Evolutionary conservation across 495 filamentous ascomycete species (phyloP), one percentile per base, ranked within the genome.

Genomic region (Penicillium flavigenum): DNA sequence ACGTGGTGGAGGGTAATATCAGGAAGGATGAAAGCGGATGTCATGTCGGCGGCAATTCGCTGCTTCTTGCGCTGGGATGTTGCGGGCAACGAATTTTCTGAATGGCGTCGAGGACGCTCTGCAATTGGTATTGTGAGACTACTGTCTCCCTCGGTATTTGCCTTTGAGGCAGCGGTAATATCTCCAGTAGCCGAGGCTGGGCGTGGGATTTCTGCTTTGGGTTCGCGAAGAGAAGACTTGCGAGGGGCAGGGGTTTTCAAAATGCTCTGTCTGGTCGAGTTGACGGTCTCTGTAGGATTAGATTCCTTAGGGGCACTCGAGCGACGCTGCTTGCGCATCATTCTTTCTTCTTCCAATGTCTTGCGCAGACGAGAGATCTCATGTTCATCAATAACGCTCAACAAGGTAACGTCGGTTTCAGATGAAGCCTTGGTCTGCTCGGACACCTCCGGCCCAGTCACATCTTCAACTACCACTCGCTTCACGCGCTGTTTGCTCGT

Each of bases 1-100:
- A 72, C 68, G 45, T 72, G 71, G 54, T 69, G 66, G n/a, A 85
- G 63, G 17, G 83, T 87, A 59, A 89, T 87, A 57, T 90, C 86
- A 26, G 86, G 85, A 22, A 88, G 64, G 22, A 55, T 55, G 53
- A 55, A 55, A 20, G 53, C 53, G 16, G 53, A 55, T 22, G 53
- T 55, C 53, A 55, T 47, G 29, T 55, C 53, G 27, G 53, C 12
- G 14, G 14, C 53, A 39, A 69, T 50, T 16, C 68, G 68, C 16
- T 66, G 69, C 46, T 71, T 76, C 22, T 69, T 73, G 10, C 68
- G 66, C 20, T 64, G 66, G 24, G 68, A 58, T 8, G 56, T 32
- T 3, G 68, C 45, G 1, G 63, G 56, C 7, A 71, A 57, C 2
- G 75, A 75, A 55, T 77, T 68, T 10, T 82, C 79, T 14, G 79